Evolutionary conservation across 148 eudicot species (phyloP), one percentile per base, ranked within the genome.

Genomic region (Heliamphora exappendiculata): DNA sequence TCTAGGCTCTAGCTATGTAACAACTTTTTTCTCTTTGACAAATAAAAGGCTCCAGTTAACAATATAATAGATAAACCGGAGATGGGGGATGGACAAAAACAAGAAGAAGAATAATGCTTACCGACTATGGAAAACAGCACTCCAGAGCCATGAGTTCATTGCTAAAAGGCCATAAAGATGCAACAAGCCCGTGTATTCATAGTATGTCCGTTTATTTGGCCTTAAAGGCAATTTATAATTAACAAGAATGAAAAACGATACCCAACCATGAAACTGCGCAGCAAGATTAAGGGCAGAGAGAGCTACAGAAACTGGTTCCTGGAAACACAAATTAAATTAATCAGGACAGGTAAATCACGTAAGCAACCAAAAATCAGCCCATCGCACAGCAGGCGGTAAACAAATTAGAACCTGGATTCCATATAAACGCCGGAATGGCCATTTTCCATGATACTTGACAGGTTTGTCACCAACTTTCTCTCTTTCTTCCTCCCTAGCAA

Each of bases 291-390:
- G 96, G 2, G 87, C 87, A 4, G 98, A 88, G 10, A 92, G 82
- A 75, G 93, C 97, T 73, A 94, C 98, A 63, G 98, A 84, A 70
- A 92, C 91, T 71, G 98, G 98, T 88, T 94, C 98, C 98, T 94
- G 85, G 4, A 60, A 60, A 69, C 47, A 74, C 9, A 36, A 54
- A 75, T 16, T 24, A 44, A 7, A 54, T 31, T 33, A 20, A 59
- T 74, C 70, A 82, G 29, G 4, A 73, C 11, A 31, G 37, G 26
- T 26, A 17, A 73, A 16, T 67, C 45, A 26, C 44, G 34, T 24
- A 29, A 20, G 14, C 63, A 55, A 33, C 67, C 13, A 47, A 62
- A 75, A 72, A 28, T 3, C 28, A 75, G 58, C 34, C 33, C 65
- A 13, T 16, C 28, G 14, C 9, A 58, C 6, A 1, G 9, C 26